Percentiles rank a stretch among this genome's conserved stretches.
Conservation (phyloP, 2,329 filamentous ascomycete genomes). For the Paecilomyces sp. region DNA sequence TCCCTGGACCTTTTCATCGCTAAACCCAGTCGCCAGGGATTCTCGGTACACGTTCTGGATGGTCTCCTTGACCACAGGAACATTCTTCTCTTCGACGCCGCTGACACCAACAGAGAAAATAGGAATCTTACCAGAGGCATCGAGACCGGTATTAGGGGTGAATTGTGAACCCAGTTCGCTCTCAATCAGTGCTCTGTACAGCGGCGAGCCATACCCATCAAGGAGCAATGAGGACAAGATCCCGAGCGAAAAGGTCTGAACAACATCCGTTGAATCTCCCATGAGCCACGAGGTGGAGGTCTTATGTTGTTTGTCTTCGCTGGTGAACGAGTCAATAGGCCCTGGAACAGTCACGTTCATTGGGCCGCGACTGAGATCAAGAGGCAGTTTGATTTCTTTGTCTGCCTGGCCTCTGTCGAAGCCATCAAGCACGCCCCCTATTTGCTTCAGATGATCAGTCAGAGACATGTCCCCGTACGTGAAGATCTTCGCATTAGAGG, state of each 20-base stretch:
- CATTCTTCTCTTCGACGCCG: constrained; percentile 76
- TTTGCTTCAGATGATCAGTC: constrained; percentile 68
- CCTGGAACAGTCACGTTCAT: constrained; percentile 65
- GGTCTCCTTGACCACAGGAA: constrained; percentile 66
- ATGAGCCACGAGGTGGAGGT: constrained; percentile 91
- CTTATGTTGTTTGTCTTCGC: constrained; percentile 81
- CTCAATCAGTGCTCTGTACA: constrained; percentile 85
- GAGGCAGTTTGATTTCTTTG: constrained; percentile 66
- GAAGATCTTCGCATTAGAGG: constrained; percentile 91
- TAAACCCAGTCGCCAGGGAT: constrained; percentile 70
- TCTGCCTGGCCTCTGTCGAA: constrained; percentile 68
- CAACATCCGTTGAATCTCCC: constrained; percentile 70
- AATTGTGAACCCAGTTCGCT: constrained; percentile 86
- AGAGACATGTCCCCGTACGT: constrained; percentile 94
- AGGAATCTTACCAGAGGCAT: constrained; percentile 65
- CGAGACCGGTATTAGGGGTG: constrained; percentile 90
- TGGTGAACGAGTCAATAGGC: constrained; percentile 79
- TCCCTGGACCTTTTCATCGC: constrained; percentile 83
- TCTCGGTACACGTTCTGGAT: constrained; percentile 67
- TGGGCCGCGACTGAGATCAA: constrained; percentile 61
- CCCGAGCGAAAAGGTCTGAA: constrained; percentile 82
- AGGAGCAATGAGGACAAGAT: constrained; percentile 77
- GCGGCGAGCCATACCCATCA: constrained; percentile 89
- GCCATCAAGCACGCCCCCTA: constrained; percentile 64
- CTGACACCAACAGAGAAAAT: constrained; percentile 88